phyloP scores from a whole-genome alignment of 129 eudicot genomes.

The Escallonia rubra region DNA sequence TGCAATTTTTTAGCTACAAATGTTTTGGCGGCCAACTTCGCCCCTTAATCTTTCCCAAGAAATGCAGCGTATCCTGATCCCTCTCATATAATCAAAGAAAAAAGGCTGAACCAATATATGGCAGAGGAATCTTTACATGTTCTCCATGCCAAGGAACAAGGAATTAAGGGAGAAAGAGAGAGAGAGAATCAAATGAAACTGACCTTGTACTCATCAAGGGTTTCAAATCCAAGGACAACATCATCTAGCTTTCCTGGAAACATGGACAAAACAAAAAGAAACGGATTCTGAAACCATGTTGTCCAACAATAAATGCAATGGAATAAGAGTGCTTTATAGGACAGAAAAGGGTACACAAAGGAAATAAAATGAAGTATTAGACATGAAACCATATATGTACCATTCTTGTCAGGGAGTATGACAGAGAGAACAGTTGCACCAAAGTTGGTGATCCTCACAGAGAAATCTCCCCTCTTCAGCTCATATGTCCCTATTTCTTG shows the following conservation, averaged over 20 bases:
- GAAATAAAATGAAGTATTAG: neutral
- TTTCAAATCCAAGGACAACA: slow-evolving; percentile 59
- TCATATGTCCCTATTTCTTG: slow-evolving; percentile 32
- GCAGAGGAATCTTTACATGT: no score
- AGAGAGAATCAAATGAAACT: slow-evolving; percentile 5
- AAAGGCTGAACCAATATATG: no score
- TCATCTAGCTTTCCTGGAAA: slow-evolving; percentile 54
- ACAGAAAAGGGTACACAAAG: neutral
- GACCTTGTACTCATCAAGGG: slow-evolving; percentile 42
- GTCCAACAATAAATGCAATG: neutral
- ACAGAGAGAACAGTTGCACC: slow-evolving; percentile 65
- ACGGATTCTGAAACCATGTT: neutral
- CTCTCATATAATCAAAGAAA: no score
- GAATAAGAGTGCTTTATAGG: neutral
- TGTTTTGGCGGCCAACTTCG: no score
- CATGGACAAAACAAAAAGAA: neutral
- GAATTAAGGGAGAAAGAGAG: neutral
- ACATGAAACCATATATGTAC: slow-evolving; percentile 12
- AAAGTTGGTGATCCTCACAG: slow-evolving; percentile 57
- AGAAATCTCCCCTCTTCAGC: slow-evolving; percentile 38
- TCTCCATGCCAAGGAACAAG: no score
- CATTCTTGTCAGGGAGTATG: slow-evolving; percentile 50
- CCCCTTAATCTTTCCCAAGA: no score
- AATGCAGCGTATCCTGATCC: no score
- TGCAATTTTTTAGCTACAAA: no score